phyloP scores from a whole-genome alignment of 1,284 basidiomycete genomes.

The Cutaneotrichosporon daszewskae region DNA sequence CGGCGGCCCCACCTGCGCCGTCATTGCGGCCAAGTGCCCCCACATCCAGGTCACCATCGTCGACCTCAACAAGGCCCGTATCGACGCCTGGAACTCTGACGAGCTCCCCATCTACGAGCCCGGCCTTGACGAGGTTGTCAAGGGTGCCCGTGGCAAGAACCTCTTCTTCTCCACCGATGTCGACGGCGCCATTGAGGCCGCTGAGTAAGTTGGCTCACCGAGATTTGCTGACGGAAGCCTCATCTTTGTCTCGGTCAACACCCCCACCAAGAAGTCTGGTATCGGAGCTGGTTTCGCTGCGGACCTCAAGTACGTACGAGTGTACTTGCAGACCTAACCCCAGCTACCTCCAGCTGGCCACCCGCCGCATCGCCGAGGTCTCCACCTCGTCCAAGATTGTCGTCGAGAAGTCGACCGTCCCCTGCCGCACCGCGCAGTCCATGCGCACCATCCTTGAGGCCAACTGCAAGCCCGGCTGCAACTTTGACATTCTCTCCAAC shows the following conservation, averaged over 20 bases:
- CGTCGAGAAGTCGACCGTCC: constrained; percentile 98
- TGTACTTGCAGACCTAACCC: no score
- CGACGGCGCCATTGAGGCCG: constrained; percentile 85
- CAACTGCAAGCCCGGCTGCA: constrained; percentile 84
- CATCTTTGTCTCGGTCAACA: constrained; percentile 66
- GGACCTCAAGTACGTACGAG: constrained; percentile 75
- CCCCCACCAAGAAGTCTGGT: constrained; percentile 96
- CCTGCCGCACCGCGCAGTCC: constrained; percentile 91
- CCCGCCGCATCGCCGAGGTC: constrained; percentile 88
- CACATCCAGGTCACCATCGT: constrained; percentile 94
- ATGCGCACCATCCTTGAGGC: constrained; percentile 99
- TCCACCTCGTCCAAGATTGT: constrained; percentile 93
- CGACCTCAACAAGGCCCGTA: constrained; percentile 88
- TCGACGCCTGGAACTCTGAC: constrained; percentile 88
- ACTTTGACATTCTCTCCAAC: constrained; percentile 98
- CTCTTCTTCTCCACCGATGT: constrained; percentile 97
- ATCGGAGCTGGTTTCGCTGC: constrained; percentile 96
- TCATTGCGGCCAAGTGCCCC: constrained; percentile 63
- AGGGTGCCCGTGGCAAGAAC: constrained; percentile 81
- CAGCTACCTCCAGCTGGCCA: constrained; percentile 93
- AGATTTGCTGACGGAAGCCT: constrained; percentile 34
- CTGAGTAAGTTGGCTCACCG: constrained; percentile 55
- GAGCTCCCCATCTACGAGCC: constrained; percentile 81
- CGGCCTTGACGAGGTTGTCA: constrained; percentile 89
- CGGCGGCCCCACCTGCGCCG: constrained; percentile 89